Base-by-base conservation (phyloP, 257 asterid genomes). In the Phtheirospermum japonicum region DNA sequence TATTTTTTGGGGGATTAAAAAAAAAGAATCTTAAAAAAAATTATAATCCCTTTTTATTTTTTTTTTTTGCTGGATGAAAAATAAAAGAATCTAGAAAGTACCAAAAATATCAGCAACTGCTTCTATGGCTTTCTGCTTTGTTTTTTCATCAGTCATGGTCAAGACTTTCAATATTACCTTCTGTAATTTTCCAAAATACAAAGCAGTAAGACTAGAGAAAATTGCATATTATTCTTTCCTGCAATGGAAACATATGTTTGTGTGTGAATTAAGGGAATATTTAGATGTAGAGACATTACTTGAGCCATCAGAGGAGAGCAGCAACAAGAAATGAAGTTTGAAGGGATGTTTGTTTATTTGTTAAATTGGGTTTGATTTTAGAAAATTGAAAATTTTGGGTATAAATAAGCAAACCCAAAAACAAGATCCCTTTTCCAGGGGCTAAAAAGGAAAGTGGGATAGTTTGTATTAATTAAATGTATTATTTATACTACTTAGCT, bases 61-160 rank as follows among this genome's bases (percentile, higher is more conserved):
- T 40, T 40, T n/a, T n/a, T n/a, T 9, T 9, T 40, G 8, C 4
- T 33, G 37, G 17, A 40, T 40, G 8, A 40, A 40, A 33, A 7
- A 45, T 13, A n/a, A 45, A 12, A 5, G 7, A 12, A 26, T 3
- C 1, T 4, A 43, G 5, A 59, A 59, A 18, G 19, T 76, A 83
- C 90, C 90, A 46, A 63, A 51, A 31, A 83, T 78, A 70, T 83
- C 87, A 42, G 90, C 85, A 52, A 72, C 90, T 20, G 90, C 90
- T 75, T 80, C 90, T 2, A 83, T 83, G 75, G 90, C 82, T 66
- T 74, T 83, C 75, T 80, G 90, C 75, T 83, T 83, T 34, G 85
- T 77, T 66, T 76, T 83, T 66, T 83, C 90, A 70, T 83, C 87
- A 17, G 79, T 83, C 90, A 83, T 83, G 20, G 85, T 80, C 75